phyloP scores from a whole-genome alignment of 768 basidiomycete genomes.

The Panellus pusillus region DNA sequence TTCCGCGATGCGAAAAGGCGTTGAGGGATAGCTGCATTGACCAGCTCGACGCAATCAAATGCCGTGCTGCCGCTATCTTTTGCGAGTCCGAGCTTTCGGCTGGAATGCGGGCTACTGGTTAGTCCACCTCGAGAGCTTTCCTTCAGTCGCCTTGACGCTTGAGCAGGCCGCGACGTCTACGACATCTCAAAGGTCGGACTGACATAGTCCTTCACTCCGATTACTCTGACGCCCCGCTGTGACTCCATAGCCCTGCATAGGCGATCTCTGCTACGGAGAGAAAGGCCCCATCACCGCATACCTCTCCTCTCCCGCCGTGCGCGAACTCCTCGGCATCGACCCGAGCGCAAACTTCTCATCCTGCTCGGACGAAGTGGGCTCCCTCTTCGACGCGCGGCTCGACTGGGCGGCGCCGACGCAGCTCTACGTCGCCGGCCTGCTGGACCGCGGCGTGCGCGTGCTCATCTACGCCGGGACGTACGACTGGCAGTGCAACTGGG shows the following conservation, averaged over 20 bases:
- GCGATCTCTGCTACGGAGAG: constrained; percentile 38
- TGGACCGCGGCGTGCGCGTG: constrained; percentile 74
- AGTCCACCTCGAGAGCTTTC: too few relatives aligned
- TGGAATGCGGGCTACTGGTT: too few relatives aligned
- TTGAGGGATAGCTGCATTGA: too few relatives aligned
- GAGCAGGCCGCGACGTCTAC: constrained; percentile 55
- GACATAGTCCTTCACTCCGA: constrained; percentile 40
- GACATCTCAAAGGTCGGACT: constrained; percentile 63
- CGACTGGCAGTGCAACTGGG: constrained; percentile 81
- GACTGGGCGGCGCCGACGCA: constrained; percentile 61
- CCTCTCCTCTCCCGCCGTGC: constrained; percentile 59
- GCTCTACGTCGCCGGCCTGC: constrained; percentile 64
- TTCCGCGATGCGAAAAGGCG: constrained; percentile 52
- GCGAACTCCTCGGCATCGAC: constrained; percentile 63
- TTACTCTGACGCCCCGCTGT: constrained; percentile 46
- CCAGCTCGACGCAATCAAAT: too few relatives aligned
- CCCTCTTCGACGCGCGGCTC: constrained; percentile 52
- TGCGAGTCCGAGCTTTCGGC: too few relatives aligned
- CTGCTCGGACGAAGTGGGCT: constrained; percentile 53
- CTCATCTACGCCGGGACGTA: constrained; percentile 76
- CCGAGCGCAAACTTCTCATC: constrained; percentile 52
- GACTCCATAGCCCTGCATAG: constrained; percentile 39
- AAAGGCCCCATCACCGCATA: constrained; percentile 49
- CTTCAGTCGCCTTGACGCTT: too few relatives aligned
- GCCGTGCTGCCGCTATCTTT: too few relatives aligned